These are phyloP conservation scores for Cercospora janseana DNA, from an alignment of 2,329 filamentous ascomycete species.

Conservation along the genomic window DNA sequence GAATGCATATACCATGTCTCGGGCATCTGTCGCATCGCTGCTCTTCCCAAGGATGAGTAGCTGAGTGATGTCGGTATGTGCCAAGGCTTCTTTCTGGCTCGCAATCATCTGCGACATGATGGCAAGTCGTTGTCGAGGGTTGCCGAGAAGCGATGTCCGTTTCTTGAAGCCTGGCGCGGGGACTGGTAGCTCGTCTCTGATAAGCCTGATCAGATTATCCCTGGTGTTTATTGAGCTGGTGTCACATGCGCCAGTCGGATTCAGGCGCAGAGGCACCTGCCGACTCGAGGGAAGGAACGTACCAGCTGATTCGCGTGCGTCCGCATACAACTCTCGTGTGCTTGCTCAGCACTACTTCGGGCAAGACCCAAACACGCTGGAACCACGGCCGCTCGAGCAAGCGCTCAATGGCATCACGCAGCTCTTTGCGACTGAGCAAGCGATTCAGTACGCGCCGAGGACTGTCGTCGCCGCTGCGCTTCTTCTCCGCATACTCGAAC, in stretches of 20 bases:
- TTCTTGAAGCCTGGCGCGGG: conserved; percentile 30
- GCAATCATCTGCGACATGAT: conserved; percentile 36
- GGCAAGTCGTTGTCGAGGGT: conserved; percentile 34
- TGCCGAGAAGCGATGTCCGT: conserved; percentile 31
- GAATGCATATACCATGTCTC: conserved; percentile 36
- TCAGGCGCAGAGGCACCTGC: no score
- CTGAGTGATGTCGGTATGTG: conserved; percentile 35
- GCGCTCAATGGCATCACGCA: conserved; percentile 33
- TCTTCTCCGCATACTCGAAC: conserved; percentile 32
- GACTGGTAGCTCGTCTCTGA: conserved; percentile 26
- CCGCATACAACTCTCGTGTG: conserved; percentile 29
- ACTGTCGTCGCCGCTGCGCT: conserved; percentile 24
- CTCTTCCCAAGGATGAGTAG: conserved; percentile 35
- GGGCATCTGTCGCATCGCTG: conserved; percentile 32
- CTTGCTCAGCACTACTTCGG: conserved; percentile 28
- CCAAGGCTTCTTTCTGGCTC: conserved; percentile 27
- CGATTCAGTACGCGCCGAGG: conserved; percentile 21
- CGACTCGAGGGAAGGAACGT: neutral
- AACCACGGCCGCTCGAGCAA: conserved; percentile 35
- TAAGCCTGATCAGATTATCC: conserved; percentile 32
- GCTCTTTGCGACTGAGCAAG: conserved; percentile 27
- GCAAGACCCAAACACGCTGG: conserved; percentile 33
- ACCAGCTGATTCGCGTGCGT: conserved; percentile 24
- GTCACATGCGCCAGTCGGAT: no score
- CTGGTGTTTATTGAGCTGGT: conserved; percentile 7